Base-by-base conservation (phyloP, 1,139 yeast genomes). In the Hansenula sp. region DNA sequence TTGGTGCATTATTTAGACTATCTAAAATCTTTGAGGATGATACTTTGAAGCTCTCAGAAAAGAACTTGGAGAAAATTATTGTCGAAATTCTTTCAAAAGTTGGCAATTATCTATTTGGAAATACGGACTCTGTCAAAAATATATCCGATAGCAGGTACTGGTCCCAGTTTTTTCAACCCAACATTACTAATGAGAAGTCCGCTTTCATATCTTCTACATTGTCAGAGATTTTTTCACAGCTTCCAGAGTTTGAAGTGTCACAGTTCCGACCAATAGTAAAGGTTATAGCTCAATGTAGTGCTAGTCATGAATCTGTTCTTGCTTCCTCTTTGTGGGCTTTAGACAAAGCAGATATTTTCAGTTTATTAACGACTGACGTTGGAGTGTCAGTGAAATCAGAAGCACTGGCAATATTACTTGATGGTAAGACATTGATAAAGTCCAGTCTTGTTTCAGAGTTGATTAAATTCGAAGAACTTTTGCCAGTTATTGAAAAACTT, bases 1-100 rank as follows among this genome's bases (percentile, higher is more conserved):
- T 75, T 27, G 77, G 74, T 3, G 56, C 76, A 2, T 45, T 78
- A 1, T 59, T 61, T 38, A 68, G 79, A 49, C 46, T 77, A 7
- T 51, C 57, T 13, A 51, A 61, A 3, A 45, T 72, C 6, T 43
- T 69, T 2, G 35, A 53, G 0, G 67, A 65, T 36, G 46, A 52
- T 0, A 31, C 46, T 0, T 41, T 55, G 4, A n/a, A 44, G 2
- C 41, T 63, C 0, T 40, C 7, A 2, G 13, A 35, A 9, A 35
- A 48, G 5, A 19, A 39, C 3, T 38, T 58, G 6, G 59, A 61
- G 44, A 45, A 44, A 4, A 47, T 53, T 2, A 28, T 67, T 10
- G 48, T 65, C 16, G 57, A 50, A 5, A 38, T 68, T 1, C 32
- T 66, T 10, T 57, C 68, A 0, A 71, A 69, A 41, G 49, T 75